These are phyloP conservation scores for Exophiala aquamarina DNA, from an alignment of 2,329 filamentous ascomycete genomes.

Conservation along the genomic window DNA sequence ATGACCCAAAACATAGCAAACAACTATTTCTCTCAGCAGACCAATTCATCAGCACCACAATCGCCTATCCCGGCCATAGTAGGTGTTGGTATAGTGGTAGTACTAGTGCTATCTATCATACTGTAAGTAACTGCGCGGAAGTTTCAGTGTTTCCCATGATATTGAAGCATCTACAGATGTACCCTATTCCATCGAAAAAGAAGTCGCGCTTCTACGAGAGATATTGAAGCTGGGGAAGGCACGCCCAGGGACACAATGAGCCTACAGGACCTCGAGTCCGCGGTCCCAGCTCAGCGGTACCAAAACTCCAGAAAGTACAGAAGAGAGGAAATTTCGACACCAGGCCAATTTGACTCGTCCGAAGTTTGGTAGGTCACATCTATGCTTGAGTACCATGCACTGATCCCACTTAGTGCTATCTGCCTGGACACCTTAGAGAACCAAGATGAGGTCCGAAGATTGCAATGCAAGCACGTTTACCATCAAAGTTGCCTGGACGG, in stretches of 20 bases:
- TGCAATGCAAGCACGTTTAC: conserved; percentile 4
- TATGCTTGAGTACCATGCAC: conserved; percentile 1
- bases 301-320: conserved; percentile 2
- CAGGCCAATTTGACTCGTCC: conserved; percentile 3
- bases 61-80: conserved; percentile 2
- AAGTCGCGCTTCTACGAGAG: conserved; percentile 3
- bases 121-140: conserved; percentile 3
- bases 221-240: conserved; percentile 2
- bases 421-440: conserved; percentile 5
- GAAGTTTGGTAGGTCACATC: conserved; percentile 6
- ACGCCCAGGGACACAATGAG: background rate
- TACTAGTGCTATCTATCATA: conserved; percentile 5
- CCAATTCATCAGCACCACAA: conserved; percentile 3
- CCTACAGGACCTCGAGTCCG: conserved; percentile 6
- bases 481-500: conserved; percentile 5
- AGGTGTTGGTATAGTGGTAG: conserved; percentile 1
- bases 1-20: conserved; percentile 2
- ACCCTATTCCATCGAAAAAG: conserved; percentile 3
- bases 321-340: conserved; percentile 3
- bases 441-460: conserved; percentile 6
- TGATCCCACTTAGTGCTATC: conserved; percentile 2
- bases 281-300: conserved; percentile 6
- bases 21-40: conserved; percentile 1
- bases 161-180: conserved; percentile 5
- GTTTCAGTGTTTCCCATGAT: conserved; percentile 2